phyloP scores from a whole-genome alignment of 31 red algal species.

The Endocladia muricata region DNA sequence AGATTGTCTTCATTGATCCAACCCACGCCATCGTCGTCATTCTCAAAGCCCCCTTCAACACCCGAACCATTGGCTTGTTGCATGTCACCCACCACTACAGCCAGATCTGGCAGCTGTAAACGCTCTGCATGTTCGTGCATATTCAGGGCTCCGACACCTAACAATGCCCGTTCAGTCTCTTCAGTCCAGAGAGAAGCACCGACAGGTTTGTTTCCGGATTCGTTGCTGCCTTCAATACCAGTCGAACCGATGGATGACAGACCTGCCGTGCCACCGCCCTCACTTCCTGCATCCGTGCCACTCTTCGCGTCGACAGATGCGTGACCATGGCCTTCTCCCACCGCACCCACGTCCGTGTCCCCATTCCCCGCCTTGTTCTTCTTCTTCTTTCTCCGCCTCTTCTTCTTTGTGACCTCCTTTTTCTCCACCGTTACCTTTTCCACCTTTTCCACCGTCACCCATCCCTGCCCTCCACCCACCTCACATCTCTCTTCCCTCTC shows the following conservation, averaged over 20 bases:
- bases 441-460: slow-evolving; percentile 11
- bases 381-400: neutral
- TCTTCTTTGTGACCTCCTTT: slow-evolving; percentile 6
- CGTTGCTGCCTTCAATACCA: neutral
- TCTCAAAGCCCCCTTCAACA: neutral
- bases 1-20: slow-evolving; percentile 77
- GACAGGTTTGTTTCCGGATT: neutral
- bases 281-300: neutral
- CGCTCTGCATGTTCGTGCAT: neutral
- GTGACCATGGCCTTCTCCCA: neutral
- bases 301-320: neutral
- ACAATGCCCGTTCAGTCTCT: neutral
- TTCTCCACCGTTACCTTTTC: neutral
- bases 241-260: too few relatives aligned
- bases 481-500: neutral
- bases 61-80: neutral
- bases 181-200: neutral
- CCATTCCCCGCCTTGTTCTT: neutral
- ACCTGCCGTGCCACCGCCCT: neutral
- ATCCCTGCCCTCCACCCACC: neutral
- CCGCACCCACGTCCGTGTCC: neutral
- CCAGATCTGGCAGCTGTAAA: neutral
- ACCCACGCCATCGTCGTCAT: slow-evolving; percentile 54
- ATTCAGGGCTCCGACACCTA: neutral
- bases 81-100: neutral